Conservation (phyloP, 2,329 filamentous ascomycete species). For the Colletotrichum limetticola region DNA sequence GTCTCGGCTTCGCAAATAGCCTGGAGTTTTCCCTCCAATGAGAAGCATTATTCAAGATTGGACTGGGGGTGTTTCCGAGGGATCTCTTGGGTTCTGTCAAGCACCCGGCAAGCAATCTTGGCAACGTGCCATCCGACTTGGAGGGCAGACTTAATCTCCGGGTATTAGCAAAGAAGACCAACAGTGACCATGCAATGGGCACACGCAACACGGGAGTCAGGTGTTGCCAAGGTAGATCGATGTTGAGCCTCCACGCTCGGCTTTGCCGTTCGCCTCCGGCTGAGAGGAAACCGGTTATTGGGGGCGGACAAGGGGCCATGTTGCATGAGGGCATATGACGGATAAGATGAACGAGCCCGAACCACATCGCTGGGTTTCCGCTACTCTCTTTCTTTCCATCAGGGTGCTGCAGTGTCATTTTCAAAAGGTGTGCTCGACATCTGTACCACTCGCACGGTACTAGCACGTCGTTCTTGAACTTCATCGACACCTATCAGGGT, state of each 20-base stretch:
- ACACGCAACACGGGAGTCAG: not conserved
- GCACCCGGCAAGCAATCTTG: not conserved
- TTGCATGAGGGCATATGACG: not conserved
- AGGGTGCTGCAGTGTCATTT: not conserved
- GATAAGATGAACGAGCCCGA: conserved; percentile 20
- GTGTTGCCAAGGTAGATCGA: not conserved
- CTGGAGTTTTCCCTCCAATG: conserved; percentile 34
- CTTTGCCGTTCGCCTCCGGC: not conserved
- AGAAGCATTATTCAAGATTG: not conserved
- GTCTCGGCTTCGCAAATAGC: conserved; percentile 9
- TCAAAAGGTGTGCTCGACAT: not conserved
- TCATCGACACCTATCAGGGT: not conserved
- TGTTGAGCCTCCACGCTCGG: not conserved
- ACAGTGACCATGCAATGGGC: not conserved
- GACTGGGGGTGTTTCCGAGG: not conserved
- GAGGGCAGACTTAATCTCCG: conserved; percentile 3
- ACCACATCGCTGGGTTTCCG: too few species aligned
- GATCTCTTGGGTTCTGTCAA: conserved; percentile 20
- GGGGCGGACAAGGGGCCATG: not conserved
- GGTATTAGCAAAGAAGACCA: not conserved
- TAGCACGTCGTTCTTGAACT: not conserved
- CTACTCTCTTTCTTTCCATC: not conserved
- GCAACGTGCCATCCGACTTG: not conserved
- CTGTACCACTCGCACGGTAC: not conserved
- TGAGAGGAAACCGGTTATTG: not conserved